These are phyloP conservation scores for Barbatosphaeria neglecta DNA, from an alignment of 495 filamentous ascomycete genomes.

Conservation along the genomic window DNA sequence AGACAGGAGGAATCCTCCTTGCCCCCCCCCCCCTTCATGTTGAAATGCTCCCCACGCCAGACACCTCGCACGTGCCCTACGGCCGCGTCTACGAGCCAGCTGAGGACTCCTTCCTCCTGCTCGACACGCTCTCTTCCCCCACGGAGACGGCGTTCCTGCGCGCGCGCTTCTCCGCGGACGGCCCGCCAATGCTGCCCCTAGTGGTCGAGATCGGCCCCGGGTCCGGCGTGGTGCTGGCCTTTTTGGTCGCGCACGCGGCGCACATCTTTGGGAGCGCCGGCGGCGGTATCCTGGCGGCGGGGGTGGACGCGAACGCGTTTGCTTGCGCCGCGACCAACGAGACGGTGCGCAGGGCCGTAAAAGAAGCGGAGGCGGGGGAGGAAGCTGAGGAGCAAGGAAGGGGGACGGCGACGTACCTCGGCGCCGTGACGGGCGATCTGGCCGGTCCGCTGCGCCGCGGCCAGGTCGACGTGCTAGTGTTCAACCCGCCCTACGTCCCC, in stretches of 20 bases:
- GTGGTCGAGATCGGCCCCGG: conserved; percentile 83
- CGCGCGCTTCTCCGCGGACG: conserved; percentile 37
- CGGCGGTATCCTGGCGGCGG: conserved; percentile 40
- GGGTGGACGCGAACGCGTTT: conserved; percentile 70
- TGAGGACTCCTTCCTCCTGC: conserved; percentile 88
- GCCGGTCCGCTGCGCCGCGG: conserved; percentile 39
- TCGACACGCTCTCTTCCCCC: conserved; percentile 76
- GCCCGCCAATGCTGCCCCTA: conserved; percentile 29
- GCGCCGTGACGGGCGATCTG: conserved; percentile 56
- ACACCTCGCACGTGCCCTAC: conserved; percentile 80
- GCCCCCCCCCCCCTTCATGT: not conserved
- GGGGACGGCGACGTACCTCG: conserved; percentile 37
- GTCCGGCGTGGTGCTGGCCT: conserved; percentile 83
- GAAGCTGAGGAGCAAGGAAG: too few species aligned
- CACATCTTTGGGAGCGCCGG: conserved; percentile 31
- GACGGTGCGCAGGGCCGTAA: conserved; percentile 46
- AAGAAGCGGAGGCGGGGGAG: conserved; percentile 19
- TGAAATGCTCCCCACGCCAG: conserved; percentile 80
- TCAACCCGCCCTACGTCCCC: conserved; percentile 96
- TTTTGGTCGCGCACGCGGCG: conserved; percentile 62
- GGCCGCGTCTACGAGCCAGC: conserved; percentile 83
- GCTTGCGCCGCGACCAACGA: conserved; percentile 59
- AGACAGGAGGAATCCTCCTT: too few species aligned
- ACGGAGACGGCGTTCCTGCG: conserved; percentile 62
- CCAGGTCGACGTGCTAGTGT: conserved; percentile 71